These are phyloP conservation scores for Hypoxylon sp. DNA, from an alignment of 2,329 filamentous ascomycete genomes.

Conservation along the genomic window DNA sequence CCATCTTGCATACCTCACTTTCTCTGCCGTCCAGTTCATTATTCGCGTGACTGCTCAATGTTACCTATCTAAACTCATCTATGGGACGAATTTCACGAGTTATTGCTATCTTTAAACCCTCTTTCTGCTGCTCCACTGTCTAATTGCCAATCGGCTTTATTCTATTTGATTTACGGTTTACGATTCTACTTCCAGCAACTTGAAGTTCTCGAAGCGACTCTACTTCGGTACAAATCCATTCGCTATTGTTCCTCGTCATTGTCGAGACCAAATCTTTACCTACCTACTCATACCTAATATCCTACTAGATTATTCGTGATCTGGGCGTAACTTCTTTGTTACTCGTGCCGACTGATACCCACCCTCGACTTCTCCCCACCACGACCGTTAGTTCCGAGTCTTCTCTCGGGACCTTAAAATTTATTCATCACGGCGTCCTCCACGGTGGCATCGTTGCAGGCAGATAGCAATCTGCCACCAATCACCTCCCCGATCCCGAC, in stretches of 20 bases:
- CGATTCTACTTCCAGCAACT: slow-evolving; percentile 24
- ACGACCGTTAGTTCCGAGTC: slow-evolving; percentile 39
- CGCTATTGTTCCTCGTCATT: slow-evolving; percentile 17
- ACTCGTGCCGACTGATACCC: slow-evolving; percentile 23
- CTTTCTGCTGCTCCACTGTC: slow-evolving; percentile 25
- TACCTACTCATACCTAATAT: not conserved
- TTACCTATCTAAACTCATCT: slow-evolving; percentile 17
- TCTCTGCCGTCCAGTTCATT: slow-evolving; percentile 14
- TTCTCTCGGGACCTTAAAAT: slow-evolving; percentile 43
- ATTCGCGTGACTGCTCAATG: slow-evolving; percentile 16
- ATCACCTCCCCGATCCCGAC: slow-evolving; percentile 42
- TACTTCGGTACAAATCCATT: slow-evolving; percentile 18
- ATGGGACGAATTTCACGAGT: slow-evolving; percentile 26
- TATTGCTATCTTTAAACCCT: slow-evolving; percentile 13
- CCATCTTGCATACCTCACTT: slow-evolving; percentile 24
- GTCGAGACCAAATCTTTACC: slow-evolving; percentile 6
- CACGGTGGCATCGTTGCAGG: slow-evolving; percentile 40
- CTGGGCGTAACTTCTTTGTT: slow-evolving; percentile 17
- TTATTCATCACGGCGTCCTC: slow-evolving; percentile 43
- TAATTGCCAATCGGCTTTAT: slow-evolving; percentile 33
- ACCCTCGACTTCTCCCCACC: slow-evolving; percentile 23
- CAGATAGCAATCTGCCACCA: slow-evolving; percentile 43
- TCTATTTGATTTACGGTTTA: slow-evolving; percentile 34
- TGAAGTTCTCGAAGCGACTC: slow-evolving; percentile 19
- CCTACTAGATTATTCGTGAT: slow-evolving; percentile 25